Evolutionary conservation across 1,284 basidiomycete species (phyloP).

Genomic region (Austroboletus novae-zelandiae): DNA sequence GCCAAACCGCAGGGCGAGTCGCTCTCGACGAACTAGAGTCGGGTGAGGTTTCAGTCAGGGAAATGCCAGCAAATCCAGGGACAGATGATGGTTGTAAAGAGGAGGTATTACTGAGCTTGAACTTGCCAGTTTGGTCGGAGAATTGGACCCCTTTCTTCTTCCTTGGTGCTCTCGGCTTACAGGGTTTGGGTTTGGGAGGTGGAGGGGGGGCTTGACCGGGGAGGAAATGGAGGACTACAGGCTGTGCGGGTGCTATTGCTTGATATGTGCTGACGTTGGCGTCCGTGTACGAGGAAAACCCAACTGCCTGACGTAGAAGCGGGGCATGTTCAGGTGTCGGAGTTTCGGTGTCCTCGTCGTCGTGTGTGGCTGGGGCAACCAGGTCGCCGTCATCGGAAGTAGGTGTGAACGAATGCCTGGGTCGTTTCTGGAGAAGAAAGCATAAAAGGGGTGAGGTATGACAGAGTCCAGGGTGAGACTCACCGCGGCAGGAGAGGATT

Average conservation of each 20-base stretch:
- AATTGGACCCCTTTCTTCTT: constrained; percentile 26
- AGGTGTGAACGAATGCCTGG: constrained; percentile 48
- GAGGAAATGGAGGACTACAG: constrained; percentile 39
- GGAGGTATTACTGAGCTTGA: constrained; percentile 23
- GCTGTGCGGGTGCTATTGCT: constrained; percentile 31
- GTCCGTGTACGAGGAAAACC: constrained; percentile 40
- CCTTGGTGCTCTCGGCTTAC: constrained; percentile 26
- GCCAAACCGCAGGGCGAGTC: background rate
- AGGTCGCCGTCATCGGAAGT: constrained; percentile 49
- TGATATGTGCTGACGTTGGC: constrained; percentile 44
- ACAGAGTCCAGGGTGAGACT: constrained; percentile 17
- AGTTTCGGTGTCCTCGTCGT: constrained; percentile 46
- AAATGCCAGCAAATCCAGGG: constrained; percentile 28
- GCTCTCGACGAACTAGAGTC: constrained; percentile 2
- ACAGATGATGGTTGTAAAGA: constrained; percentile 21
- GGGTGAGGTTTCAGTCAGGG: constrained; percentile 9
- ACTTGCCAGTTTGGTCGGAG: constrained; percentile 24
- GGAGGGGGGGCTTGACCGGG: constrained; percentile 49
- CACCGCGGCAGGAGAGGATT: constrained; percentile 49
- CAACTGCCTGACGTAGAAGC: constrained; percentile 54
- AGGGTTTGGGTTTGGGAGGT: constrained; percentile 28
- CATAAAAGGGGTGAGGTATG: background rate
- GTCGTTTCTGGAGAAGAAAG: constrained; percentile 29
- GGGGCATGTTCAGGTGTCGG: constrained; percentile 46
- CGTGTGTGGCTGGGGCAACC: constrained; percentile 35